These are phyloP conservation scores for Oidium heveae DNA, from an alignment of 2,329 filamentous ascomycete species.

Conservation along the genomic window DNA sequence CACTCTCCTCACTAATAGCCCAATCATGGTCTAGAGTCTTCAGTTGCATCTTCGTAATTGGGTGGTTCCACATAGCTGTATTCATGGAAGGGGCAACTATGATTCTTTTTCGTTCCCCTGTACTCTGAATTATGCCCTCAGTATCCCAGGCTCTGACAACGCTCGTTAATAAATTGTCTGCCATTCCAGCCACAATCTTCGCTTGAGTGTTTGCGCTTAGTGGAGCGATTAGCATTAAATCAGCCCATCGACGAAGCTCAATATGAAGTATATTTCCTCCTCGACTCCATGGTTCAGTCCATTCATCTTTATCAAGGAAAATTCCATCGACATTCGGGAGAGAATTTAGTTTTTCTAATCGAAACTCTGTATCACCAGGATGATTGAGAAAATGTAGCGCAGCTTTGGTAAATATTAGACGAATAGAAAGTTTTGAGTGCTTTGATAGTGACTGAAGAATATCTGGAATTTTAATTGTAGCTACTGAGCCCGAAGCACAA, in stretches of 20 bases:
- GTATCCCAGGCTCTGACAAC: conserved; percentile 78
- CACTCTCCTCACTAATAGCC: conserved; percentile 28
- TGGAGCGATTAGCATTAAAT: conserved; percentile 58
- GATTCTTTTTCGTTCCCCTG: conserved; percentile 20
- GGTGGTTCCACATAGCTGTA: conserved; percentile 78
- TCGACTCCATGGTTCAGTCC: conserved; percentile 51
- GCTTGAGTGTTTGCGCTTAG: conserved; percentile 67
- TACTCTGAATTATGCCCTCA: conserved; percentile 4
- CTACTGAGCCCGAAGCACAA: conserved; percentile 49
- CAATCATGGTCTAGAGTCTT: conserved; percentile 47
- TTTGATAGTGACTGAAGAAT: conserved; percentile 34
- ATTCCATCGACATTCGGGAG: conserved; percentile 55
- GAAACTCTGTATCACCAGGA: conserved; percentile 54
- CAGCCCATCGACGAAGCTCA: conserved; percentile 59
- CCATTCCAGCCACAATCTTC: conserved; percentile 55
- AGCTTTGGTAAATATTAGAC: conserved; percentile 54
- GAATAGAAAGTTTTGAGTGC: conserved; percentile 39
- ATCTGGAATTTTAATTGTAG: conserved; percentile 57
- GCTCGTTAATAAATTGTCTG: conserved; percentile 47
- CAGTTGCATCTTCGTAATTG: conserved; percentile 51
- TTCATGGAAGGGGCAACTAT: conserved; percentile 71
- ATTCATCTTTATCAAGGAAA: conserved; percentile 70
- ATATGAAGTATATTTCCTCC: conserved; percentile 74
- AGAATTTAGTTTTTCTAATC: conserved; percentile 28
- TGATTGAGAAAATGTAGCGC: conserved; percentile 53